Percentiles rank a stretch among this genome's conserved stretches.
Evolutionary conservation across 176 grass and related monocot genomes (phyloP).

Genomic region (Calamus simplicifolius): DNA sequence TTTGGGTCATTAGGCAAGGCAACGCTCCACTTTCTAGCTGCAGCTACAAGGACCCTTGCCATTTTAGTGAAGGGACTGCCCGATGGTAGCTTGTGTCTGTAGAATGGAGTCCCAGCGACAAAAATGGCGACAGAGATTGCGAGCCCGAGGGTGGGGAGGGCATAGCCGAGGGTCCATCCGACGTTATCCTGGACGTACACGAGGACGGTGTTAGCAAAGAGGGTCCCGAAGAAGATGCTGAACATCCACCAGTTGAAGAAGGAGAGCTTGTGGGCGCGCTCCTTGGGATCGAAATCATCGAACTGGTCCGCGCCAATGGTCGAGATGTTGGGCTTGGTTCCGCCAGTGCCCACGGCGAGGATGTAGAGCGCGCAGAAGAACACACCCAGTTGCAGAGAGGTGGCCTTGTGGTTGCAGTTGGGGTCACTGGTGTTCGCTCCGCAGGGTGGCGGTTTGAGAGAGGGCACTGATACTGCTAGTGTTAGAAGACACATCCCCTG

Average conservation of each 20-base stretch:
- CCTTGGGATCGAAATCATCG: conserved; percentile 11
- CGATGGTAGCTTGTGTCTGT: conserved; percentile 1
- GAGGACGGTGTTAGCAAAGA: conserved; percentile 16
- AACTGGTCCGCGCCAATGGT: conserved; percentile 21
- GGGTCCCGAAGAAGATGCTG: conserved; percentile 18
- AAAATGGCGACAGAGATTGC: not conserved
- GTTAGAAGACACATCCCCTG: conserved; percentile 77
- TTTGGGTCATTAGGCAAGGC: not conserved
- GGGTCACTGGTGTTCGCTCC: conserved; percentile 32
- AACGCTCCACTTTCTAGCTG: not conserved
- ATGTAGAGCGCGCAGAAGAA: conserved; percentile 14
- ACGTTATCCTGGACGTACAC: conserved; percentile 11
- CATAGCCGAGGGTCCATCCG: conserved; percentile 5
- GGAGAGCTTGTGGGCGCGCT: conserved; percentile 14
- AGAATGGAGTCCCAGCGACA: not conserved
- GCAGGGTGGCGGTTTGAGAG: conserved; percentile 65
- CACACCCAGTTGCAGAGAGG: conserved; percentile 34
- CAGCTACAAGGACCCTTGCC: conserved; percentile 3
- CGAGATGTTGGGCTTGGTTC: conserved; percentile 18
- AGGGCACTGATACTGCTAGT: conserved; percentile 50
- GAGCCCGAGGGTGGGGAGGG: not conserved
- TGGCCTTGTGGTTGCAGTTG: conserved; percentile 33
- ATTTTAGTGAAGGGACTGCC: conserved; percentile 4
- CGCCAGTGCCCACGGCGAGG: conserved; percentile 4
- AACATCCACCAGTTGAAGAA: conserved; percentile 30